A percentile compares a stretch with the other conserved stretches of the same genome.
phyloP scores from a whole-genome alignment of 345 rosid species.

The Syzygium oleosum region DNA sequence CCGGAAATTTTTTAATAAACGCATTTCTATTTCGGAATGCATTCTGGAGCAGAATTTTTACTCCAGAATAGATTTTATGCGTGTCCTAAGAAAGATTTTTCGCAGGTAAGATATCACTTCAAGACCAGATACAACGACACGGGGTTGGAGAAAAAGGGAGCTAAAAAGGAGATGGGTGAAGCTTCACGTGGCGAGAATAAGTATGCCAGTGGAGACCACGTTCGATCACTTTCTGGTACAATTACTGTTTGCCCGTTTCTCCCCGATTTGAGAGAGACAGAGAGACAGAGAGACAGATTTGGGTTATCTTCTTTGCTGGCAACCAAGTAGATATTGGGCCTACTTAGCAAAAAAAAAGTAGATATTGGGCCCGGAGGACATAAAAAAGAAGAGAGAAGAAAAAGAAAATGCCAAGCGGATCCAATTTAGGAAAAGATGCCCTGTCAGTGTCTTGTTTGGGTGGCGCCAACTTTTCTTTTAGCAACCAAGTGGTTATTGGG shows the following conservation, averaged over 20 bases:
- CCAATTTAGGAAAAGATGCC: neutral
- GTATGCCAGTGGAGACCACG: neutral
- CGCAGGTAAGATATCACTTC: neutral
- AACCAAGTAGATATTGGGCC: neutral
- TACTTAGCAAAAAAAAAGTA: too few relatives aligned
- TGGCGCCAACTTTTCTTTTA: neutral
- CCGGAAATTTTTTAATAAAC: too few relatives aligned
- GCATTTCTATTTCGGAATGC: too few relatives aligned
- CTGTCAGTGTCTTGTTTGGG: neutral
- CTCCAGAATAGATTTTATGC: too few relatives aligned
- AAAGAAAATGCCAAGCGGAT: neutral
- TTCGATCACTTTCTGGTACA: neutral
- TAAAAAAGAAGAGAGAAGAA: neutral
- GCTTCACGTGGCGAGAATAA: neutral
- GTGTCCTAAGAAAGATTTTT: neutral
- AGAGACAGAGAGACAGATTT: neutral
- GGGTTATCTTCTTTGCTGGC: neutral
- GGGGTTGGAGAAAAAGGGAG: neutral
- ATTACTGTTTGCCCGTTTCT: neutral
- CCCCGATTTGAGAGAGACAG: neutral
- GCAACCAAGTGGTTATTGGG: neutral
- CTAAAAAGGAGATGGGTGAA: neutral
- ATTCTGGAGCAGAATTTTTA: too few relatives aligned
- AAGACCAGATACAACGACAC: neutral
- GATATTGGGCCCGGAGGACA: neutral